A percentile compares a stretch with the other conserved stretches of the same genome.
Evolutionary conservation across 108 stramenopile species (phyloP).

Genomic region (Schizochytrium sp.): DNA sequence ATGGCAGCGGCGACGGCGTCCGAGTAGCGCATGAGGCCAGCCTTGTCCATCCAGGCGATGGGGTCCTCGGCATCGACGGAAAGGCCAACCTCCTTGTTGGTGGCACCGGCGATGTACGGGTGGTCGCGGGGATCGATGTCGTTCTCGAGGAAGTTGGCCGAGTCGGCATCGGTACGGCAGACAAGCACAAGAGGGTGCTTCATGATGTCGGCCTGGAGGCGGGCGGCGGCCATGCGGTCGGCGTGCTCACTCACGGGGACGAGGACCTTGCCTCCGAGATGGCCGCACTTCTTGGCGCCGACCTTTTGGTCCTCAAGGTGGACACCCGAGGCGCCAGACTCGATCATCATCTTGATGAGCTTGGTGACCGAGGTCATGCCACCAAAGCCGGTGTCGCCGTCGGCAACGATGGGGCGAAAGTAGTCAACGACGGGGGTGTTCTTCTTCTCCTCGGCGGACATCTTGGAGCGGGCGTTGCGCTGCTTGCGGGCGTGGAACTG

Average conservation of each 20-base stretch:
- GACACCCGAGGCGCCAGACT: conserved; percentile 78
- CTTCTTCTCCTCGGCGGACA: conserved; percentile 45
- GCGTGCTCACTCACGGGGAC: conserved; percentile 87
- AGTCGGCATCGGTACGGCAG: conserved; percentile 87
- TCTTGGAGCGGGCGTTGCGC: conserved; percentile 56
- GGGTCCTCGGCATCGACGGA: conserved; percentile 29
- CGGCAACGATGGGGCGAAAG: conserved; percentile 82
- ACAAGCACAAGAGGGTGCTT: conserved; percentile 74
- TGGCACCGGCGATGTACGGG: conserved; percentile 82
- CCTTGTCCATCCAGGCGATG: conserved; percentile 60
- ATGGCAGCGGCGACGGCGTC: conserved; percentile 27
- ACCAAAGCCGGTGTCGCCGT: conserved; percentile 83
- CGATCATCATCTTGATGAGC: conserved; percentile 80
- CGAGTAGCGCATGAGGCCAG: conserved; percentile 39
- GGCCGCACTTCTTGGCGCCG: conserved; percentile 94
- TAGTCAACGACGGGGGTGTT: conserved; percentile 66
- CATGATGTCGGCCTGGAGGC: conserved; percentile 79
- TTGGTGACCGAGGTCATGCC: conserved; percentile 86
- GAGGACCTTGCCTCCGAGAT: conserved; percentile 87
- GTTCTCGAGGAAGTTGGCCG: conserved; percentile 83
- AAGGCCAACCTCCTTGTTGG: background rate
- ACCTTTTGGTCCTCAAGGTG: conserved; percentile 56
- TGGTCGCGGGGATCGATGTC: conserved; percentile 91
- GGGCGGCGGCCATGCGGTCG: conserved; percentile 80
- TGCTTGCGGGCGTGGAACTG: conserved; percentile 84